Evolutionary conservation across 352 stramenopile species (phyloP).

Genomic region (Globisporangium emineosum): DNA sequence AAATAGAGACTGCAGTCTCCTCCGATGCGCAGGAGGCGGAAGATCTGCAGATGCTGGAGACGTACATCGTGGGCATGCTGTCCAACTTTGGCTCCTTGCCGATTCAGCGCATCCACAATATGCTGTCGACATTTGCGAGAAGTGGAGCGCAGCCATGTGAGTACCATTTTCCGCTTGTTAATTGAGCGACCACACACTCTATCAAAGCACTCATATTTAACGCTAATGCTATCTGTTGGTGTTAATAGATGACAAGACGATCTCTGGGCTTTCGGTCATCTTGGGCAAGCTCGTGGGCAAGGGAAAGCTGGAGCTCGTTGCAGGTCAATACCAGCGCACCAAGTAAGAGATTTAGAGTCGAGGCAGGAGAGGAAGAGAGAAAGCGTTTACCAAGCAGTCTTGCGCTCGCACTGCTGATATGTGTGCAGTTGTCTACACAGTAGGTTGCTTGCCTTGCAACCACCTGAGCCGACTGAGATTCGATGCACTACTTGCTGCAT

Average conservation of each 20-base stretch:
- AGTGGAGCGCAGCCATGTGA: slow-evolving; percentile 73
- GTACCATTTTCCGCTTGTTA: slow-evolving; percentile 14
- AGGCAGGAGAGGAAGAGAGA: not conserved
- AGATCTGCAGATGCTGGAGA: slow-evolving; percentile 91
- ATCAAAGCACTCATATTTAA: not conserved
- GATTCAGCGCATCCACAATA: slow-evolving; percentile 93
- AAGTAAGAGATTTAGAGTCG: not conserved
- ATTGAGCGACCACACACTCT: not conserved
- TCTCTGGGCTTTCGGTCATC: slow-evolving; percentile 68
- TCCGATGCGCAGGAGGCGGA: slow-evolving; percentile 89
- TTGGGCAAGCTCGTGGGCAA: slow-evolving; percentile 66
- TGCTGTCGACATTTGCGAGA: slow-evolving; percentile 87
- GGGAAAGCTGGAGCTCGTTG: slow-evolving; percentile 65
- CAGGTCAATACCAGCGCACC: slow-evolving; percentile 56
- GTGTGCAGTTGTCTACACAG: too few species aligned
- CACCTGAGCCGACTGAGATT: too few species aligned
- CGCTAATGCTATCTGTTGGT: slow-evolving; percentile 11
- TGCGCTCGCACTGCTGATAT: too few species aligned
- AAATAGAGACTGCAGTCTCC: slow-evolving; percentile 84
- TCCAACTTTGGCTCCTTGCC: slow-evolving; percentile 91
- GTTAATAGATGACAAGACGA: slow-evolving; percentile 72
- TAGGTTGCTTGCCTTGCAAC: too few species aligned
- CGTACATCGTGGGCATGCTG: slow-evolving; percentile 95
- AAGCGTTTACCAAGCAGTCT: not conserved
- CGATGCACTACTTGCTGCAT: too few species aligned